Conservation (phyloP, 192 early-diverging fungal species). For the Podila minutissima region DNA sequence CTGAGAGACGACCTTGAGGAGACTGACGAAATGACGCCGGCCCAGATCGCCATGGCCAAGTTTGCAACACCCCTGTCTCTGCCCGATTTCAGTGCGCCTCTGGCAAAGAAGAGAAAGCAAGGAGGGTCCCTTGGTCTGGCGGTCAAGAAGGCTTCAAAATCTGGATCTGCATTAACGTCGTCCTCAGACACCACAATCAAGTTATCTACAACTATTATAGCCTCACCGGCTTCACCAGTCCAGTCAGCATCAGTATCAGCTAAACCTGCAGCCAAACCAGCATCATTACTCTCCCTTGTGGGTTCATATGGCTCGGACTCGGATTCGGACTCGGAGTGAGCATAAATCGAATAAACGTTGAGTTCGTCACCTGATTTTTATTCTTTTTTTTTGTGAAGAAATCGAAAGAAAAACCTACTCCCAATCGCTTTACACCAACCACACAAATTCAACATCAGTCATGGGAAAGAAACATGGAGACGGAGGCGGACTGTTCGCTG, state of each 20-base stretch:
- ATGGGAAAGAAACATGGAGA: slow-evolving; percentile 2
- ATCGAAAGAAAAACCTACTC: neutral
- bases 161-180: neutral
- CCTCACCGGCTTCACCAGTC: neutral
- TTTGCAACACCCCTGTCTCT: slow-evolving; percentile 19
- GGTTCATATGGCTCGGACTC: slow-evolving; percentile 45
- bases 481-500: neutral
- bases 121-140: slow-evolving; percentile 27
- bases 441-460: neutral
- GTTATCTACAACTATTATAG: neutral
- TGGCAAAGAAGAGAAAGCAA: slow-evolving; percentile 41
- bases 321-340: slow-evolving; percentile 7
- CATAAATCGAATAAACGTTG: neutral
- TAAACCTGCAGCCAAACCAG: slow-evolving; percentile 10
- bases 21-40: slow-evolving; percentile 34
- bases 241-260: neutral
- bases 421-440: neutral
- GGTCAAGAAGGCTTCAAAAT: slow-evolving; percentile 10
- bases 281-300: slow-evolving; percentile 36
- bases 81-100: slow-evolving; percentile 33
- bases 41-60: slow-evolving; percentile 43
- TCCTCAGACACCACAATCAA: neutral
- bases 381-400: neutral
- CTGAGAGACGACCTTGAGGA: slow-evolving; percentile 56
- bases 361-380: neutral